phyloP scores from a whole-genome alignment of 1,139 yeast species.

The Yamadazyma mexicana region DNA sequence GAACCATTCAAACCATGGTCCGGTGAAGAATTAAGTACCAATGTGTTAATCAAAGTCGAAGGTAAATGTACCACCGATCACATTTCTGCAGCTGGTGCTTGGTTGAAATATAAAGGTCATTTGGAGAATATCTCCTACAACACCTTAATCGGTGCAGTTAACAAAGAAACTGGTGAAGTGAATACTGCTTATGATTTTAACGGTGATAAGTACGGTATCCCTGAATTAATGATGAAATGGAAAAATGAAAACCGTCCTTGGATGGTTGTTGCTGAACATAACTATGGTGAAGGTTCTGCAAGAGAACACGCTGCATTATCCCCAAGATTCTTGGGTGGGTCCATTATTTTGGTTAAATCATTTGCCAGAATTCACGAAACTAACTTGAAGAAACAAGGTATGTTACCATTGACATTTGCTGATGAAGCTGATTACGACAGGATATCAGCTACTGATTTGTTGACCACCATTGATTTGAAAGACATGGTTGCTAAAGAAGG shows the following conservation, averaged over 20 bases:
- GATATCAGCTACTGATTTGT: slow-evolving; percentile 71
- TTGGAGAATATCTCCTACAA: slow-evolving; percentile 92
- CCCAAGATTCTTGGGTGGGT: slow-evolving; percentile 91
- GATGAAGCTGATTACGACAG: slow-evolving; percentile 85
- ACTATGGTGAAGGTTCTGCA: slow-evolving; percentile 98
- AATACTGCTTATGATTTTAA: slow-evolving; percentile 87
- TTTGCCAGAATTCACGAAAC: slow-evolving; percentile 56
- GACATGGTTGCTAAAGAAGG: slow-evolving; percentile 84
- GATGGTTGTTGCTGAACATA: slow-evolving; percentile 96
- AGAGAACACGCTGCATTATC: slow-evolving; percentile 98
- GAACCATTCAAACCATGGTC: slow-evolving; percentile 89
- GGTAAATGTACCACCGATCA: slow-evolving; percentile 99
- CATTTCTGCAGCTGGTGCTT: slow-evolving; percentile 98
- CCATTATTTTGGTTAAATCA: slow-evolving; percentile 84
- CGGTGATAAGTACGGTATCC: slow-evolving; percentile 76
- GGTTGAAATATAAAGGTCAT: slow-evolving; percentile 98
- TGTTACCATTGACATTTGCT: slow-evolving; percentile 64
- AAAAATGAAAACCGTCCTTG: slow-evolving; percentile 81
- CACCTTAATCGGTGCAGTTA: slow-evolving; percentile 95
- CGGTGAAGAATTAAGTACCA: slow-evolving; percentile 75
- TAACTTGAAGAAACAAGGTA: no score
- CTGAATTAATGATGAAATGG: slow-evolving; percentile 97
- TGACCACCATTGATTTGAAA: slow-evolving; percentile 73
- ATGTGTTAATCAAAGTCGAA: slow-evolving; percentile 83
- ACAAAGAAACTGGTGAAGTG: slow-evolving; percentile 94